phyloP scores from a whole-genome alignment of 2,329 filamentous ascomycete genomes.

The Cladosporium sp. region DNA sequence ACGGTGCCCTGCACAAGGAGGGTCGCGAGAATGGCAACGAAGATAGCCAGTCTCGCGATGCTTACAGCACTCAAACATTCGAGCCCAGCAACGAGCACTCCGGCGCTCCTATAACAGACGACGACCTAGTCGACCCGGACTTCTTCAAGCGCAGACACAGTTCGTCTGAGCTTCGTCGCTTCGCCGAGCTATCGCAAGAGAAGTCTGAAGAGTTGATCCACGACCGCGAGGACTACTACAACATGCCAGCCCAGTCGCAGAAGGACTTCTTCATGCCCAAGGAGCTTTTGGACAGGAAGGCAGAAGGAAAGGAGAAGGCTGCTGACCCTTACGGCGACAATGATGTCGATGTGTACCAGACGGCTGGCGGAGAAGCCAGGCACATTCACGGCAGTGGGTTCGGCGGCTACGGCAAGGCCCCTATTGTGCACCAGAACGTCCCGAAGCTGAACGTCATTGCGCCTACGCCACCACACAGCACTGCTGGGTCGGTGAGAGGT shows the following conservation, averaged over 20 bases:
- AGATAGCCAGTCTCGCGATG: neutral
- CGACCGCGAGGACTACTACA: slow-evolving; percentile 39
- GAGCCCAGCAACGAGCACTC: slow-evolving; percentile 27
- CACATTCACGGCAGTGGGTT: slow-evolving; percentile 12
- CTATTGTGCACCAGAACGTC: slow-evolving; percentile 26
- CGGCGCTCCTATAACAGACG: slow-evolving; percentile 36
- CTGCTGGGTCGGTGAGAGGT: slow-evolving; percentile 31
- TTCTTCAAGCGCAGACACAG: slow-evolving; percentile 35
- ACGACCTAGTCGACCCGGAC: slow-evolving; percentile 41
- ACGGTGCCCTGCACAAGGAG: slow-evolving; percentile 20
- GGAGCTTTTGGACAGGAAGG: slow-evolving; percentile 37
- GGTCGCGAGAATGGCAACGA: slow-evolving; percentile 10
- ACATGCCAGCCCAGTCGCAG: slow-evolving; percentile 32
- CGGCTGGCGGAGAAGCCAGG: slow-evolving; percentile 27
- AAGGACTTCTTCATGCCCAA: slow-evolving; percentile 44
- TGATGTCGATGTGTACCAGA: slow-evolving; percentile 39
- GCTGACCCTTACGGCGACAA: slow-evolving; percentile 39
- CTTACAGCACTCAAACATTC: slow-evolving; percentile 18
- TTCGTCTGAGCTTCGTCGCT: slow-evolving; percentile 18
- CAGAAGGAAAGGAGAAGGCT: slow-evolving; percentile 32
- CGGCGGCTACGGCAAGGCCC: slow-evolving; percentile 17
- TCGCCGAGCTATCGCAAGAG: slow-evolving; percentile 24
- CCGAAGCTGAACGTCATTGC: slow-evolving; percentile 52
- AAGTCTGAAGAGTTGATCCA: slow-evolving; percentile 37
- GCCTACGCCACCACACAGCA: slow-evolving; percentile 51